Conservation (phyloP, 768 basidiomycete genomes). For the Filobasidium floriforme region DNA sequence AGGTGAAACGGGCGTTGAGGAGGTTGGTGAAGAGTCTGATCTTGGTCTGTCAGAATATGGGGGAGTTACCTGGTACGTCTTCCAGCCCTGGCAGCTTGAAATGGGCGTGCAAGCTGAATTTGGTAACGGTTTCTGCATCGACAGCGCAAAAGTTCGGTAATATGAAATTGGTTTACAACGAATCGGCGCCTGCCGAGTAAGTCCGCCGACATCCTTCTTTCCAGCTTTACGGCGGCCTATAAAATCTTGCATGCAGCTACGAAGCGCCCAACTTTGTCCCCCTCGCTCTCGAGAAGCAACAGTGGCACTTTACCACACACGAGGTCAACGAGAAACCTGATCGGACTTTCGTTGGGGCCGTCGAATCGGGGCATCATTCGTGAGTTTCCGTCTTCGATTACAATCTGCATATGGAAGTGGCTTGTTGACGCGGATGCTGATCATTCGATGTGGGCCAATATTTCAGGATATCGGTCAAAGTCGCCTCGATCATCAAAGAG, state of each 20-base stretch:
- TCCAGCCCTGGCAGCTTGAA: neutral
- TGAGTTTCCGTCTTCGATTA: constrained; percentile 3
- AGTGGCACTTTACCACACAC: constrained; percentile 19
- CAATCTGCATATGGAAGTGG: too few relatives aligned
- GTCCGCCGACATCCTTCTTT: neutral
- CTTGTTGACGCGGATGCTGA: too few relatives aligned
- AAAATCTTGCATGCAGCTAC: constrained; percentile 10
- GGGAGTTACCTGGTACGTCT: constrained; percentile 20
- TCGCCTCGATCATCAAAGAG: constrained; percentile 18
- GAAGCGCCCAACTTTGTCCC: constrained; percentile 23
- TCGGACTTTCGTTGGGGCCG: constrained; percentile 7
- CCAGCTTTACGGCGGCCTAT: too few relatives aligned
- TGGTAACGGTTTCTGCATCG: too few relatives aligned
- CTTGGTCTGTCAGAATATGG: constrained; percentile 20
- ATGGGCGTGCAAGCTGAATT: neutral
- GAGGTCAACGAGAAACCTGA: constrained; percentile 2
- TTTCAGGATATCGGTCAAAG: constrained; percentile 19
- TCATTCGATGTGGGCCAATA: too few relatives aligned
- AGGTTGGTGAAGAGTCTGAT: constrained; percentile 19
- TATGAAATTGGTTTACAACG: constrained; percentile 21
- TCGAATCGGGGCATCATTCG: constrained; percentile 23
- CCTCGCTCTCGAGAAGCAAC: constrained; percentile 2
- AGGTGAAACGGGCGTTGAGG: constrained; percentile 21
- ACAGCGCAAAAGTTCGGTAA: constrained; percentile 19
- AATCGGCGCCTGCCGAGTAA: constrained; percentile 20